phyloP scores from a whole-genome alignment of 1,284 basidiomycete species.

The Athelia sp. region DNA sequence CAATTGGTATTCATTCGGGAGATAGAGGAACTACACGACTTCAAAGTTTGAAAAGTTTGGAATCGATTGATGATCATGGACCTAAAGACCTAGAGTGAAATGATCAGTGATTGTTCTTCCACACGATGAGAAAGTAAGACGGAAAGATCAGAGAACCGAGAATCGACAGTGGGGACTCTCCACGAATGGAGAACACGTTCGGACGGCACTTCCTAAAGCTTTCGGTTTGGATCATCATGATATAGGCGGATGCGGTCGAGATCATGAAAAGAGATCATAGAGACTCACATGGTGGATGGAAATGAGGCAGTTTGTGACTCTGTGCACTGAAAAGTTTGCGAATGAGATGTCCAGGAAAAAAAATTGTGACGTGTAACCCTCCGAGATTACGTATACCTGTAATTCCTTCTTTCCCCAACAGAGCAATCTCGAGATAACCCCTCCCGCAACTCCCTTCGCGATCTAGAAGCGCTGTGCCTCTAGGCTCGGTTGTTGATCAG shows the following conservation, averaged over 20 bases:
- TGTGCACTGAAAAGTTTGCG: neutral
- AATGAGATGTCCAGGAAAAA: no score
- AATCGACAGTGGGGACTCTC: conserved; percentile 1
- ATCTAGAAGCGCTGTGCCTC: neutral
- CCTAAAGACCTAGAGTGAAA: no score
- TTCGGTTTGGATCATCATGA: conserved; percentile 4
- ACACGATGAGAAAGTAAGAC: no score
- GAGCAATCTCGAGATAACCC: neutral
- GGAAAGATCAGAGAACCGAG: conserved; percentile 6
- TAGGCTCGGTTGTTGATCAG: neutral
- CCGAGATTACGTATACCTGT: no score
- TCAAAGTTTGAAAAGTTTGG: no score
- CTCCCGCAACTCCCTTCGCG: neutral
- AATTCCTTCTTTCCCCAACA: no score
- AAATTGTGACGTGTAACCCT: no score
- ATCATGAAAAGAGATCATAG: neutral
- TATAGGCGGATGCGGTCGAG: neutral
- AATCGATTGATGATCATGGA: no score
- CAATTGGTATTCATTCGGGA: no score
- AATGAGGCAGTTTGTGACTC: neutral
- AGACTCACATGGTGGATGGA: no score
- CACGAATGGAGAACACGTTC: conserved; percentile 2
- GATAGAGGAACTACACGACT: no score
- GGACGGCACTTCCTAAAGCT: conserved; percentile 8
- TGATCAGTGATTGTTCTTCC: no score